Percentiles rank a stretch among this genome's conserved stretches.
Evolutionary conservation across 345 rosid genomes (phyloP).

Genomic region (Camelina sativa): DNA sequence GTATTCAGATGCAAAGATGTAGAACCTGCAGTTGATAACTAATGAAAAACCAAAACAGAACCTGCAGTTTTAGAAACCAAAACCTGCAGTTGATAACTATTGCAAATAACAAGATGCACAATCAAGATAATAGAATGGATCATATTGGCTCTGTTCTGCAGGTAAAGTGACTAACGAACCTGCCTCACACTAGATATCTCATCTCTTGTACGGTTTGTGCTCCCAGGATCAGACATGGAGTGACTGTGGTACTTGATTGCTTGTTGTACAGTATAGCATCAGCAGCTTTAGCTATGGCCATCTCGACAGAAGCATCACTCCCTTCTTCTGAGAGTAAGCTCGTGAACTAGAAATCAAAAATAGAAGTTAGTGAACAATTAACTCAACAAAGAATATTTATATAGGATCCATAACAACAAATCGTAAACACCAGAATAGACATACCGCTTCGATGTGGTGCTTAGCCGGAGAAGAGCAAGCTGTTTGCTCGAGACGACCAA

Average conservation of each 20-base stretch:
- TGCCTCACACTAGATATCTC: constrained; percentile 94
- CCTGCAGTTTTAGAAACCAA: too few relatives aligned
- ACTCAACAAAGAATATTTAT: not conserved
- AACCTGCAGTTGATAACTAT: too few relatives aligned
- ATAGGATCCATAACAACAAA: not conserved
- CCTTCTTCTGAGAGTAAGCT: constrained; percentile 82
- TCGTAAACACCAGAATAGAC: constrained; percentile 23
- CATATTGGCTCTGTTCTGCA: not conserved
- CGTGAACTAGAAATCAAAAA: constrained; percentile 53
- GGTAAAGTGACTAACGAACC: constrained; percentile 51
- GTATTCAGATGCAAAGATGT: too few relatives aligned
- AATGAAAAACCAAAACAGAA: too few relatives aligned
- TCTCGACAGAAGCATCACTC: constrained; percentile 50
- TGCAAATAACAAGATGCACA: too few relatives aligned
- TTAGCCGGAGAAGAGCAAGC: constrained; percentile 75
- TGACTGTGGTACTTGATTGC: constrained; percentile 84
- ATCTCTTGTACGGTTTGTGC: constrained; percentile 98
- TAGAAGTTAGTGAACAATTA: not conserved
- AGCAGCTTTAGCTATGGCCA: constrained; percentile 77
- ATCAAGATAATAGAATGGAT: too few relatives aligned
- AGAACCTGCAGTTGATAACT: too few relatives aligned
- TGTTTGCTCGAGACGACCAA: constrained; percentile 86
- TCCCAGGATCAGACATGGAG: constrained; percentile 99
- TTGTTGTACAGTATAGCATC: constrained; percentile 58
- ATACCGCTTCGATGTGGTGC: constrained; percentile 86